These are phyloP conservation scores for Begonia masoniana DNA, from an alignment of 306 rosid genomes.

Conservation along the genomic window DNA sequence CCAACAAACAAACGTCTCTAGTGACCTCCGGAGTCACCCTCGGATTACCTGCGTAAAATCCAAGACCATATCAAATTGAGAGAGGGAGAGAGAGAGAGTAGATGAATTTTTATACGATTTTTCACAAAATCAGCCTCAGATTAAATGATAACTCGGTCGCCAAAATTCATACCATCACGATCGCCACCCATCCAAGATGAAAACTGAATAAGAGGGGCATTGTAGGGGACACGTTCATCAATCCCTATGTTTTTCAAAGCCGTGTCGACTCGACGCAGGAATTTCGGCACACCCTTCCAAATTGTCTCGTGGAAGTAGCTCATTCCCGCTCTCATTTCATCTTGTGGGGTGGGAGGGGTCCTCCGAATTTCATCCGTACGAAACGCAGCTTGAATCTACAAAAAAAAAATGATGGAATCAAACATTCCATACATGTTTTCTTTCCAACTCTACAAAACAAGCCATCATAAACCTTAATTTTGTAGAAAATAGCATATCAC, in stretches of 20 bases:
- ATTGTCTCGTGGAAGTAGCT: constrained; percentile 93
- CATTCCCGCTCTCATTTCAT: constrained; percentile 97
- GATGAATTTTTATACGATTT: too few relatives aligned
- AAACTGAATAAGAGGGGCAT: constrained; percentile 42
- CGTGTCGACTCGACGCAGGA: constrained; percentile 82
- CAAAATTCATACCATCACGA: constrained; percentile 58
- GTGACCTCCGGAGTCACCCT: constrained; percentile 95
- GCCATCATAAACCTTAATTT: too few relatives aligned
- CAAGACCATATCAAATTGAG: neutral
- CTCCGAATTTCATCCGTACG: constrained; percentile 44
- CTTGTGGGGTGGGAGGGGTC: constrained; percentile 66
- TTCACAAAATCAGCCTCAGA: too few relatives aligned
- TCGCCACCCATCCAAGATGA: constrained; percentile 99
- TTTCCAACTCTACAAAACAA: too few relatives aligned
- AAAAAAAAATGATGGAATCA: neutral
- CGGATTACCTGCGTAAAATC: constrained; percentile 51
- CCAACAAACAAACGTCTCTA: constrained; percentile 80
- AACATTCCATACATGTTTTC: too few relatives aligned
- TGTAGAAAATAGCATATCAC: too few relatives aligned
- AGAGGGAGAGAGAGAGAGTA: too few relatives aligned
- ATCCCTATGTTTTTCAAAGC: constrained; percentile 85
- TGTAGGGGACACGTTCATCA: constrained; percentile 43
- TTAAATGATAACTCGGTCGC: too few relatives aligned
- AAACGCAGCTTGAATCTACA: constrained; percentile 88
- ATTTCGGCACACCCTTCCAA: constrained; percentile 80